These are phyloP conservation scores for Amaranthus cruentus DNA, from an alignment of 148 eudicot species.

Conservation along the genomic window DNA sequence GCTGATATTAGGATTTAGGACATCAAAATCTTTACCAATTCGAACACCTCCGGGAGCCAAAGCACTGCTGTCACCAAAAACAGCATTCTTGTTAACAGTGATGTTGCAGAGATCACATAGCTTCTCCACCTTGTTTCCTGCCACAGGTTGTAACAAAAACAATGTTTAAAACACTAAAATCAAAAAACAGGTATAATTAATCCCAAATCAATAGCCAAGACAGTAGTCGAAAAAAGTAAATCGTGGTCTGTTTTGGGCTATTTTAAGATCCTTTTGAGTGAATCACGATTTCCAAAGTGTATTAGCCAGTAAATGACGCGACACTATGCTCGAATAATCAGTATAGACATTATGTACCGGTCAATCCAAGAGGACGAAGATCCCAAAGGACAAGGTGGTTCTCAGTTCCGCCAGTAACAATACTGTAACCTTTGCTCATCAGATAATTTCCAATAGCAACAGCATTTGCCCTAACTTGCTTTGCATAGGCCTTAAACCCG, in stretches of 20 bases:
- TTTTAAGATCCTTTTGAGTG: too few relatives aligned
- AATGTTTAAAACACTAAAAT: not conserved
- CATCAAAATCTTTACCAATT: slow-evolving; percentile 53
- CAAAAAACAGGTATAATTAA: too few relatives aligned
- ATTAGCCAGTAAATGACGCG: too few relatives aligned
- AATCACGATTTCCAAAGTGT: too few relatives aligned
- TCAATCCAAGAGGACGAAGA: slow-evolving; percentile 97
- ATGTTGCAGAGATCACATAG: slow-evolving; percentile 95
- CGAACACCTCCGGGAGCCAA: slow-evolving; percentile 97
- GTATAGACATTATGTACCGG: slow-evolving; percentile 39
- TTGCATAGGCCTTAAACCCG: slow-evolving; percentile 93
- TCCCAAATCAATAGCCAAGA: too few relatives aligned
- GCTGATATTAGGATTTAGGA: too few relatives aligned
- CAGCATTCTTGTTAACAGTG: slow-evolving; percentile 98
- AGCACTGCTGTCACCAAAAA: slow-evolving; percentile 98
- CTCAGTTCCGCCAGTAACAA: slow-evolving; percentile 95
- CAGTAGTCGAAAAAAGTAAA: too few relatives aligned
- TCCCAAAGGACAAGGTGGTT: slow-evolving; percentile 98
- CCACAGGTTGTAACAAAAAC: not conserved
- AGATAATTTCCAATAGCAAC: slow-evolving; percentile 87
- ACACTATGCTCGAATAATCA: too few relatives aligned
- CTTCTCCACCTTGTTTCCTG: slow-evolving; percentile 99
- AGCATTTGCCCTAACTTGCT: slow-evolving; percentile 95
- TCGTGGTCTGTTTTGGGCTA: too few relatives aligned
- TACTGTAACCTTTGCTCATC: slow-evolving; percentile 84